Conservation (phyloP, 305 asterid genomes). For the Fraxinus angustifolia region DNA sequence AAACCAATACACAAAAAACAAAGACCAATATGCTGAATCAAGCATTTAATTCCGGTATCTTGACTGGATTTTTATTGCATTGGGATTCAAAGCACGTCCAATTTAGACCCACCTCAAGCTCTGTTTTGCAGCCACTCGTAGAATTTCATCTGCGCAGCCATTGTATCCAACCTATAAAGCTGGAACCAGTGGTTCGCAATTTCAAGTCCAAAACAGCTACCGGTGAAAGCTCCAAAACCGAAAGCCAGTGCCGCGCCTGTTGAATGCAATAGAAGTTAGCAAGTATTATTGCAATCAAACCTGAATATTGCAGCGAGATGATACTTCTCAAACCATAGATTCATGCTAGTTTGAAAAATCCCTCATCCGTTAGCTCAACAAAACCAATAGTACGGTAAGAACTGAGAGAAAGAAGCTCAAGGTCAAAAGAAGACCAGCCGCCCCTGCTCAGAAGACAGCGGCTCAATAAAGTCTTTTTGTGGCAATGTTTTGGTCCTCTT, state of each 20-base stretch:
- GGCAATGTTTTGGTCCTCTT: neutral
- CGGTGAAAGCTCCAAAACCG: conserved; percentile 73
- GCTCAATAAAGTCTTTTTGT: neutral
- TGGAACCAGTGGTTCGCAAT: conserved; percentile 73
- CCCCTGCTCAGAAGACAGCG: neutral
- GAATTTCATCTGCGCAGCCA: conserved; percentile 80
- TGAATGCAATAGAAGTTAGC: conserved; percentile 2
- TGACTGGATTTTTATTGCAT: conserved; percentile 26
- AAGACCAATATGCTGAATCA: neutral
- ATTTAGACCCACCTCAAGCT: conserved; percentile 32
- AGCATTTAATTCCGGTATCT: neutral
- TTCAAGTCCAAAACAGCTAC: conserved; percentile 79
- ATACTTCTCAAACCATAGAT: neutral
- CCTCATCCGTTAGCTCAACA: neutral
- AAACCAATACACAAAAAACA: neutral
- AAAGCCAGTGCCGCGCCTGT: conserved; percentile 73
- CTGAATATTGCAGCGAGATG: neutral
- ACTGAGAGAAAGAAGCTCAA: neutral
- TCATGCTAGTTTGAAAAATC: neutral
- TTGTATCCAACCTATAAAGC: conserved; percentile 59
- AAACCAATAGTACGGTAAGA: neutral
- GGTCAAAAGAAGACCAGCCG: neutral
- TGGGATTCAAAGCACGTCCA: conserved; percentile 1
- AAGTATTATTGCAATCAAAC: neutral
- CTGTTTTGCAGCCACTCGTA: conserved; percentile 85